These are phyloP conservation scores for Somion occarium DNA, from an alignment of 1,284 basidiomycete species.

Conservation along the genomic window DNA sequence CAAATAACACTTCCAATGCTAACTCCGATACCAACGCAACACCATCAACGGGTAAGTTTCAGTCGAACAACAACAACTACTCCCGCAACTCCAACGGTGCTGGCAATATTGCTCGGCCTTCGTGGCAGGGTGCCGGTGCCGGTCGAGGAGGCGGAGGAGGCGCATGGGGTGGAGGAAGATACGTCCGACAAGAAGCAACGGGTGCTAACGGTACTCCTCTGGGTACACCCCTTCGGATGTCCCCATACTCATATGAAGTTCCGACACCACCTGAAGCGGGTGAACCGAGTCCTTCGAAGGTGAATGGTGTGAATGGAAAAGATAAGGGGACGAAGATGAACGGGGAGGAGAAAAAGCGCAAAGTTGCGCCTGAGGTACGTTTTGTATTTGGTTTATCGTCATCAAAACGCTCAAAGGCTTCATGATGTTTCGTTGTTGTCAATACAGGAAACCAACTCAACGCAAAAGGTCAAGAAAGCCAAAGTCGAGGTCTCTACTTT, in stretches of 20 bases:
- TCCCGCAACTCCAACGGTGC: slow-evolving; percentile 10
- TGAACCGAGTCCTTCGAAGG: slow-evolving; percentile 14
- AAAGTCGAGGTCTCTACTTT: too few species aligned
- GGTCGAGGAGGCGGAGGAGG: not conserved
- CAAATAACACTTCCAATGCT: not conserved
- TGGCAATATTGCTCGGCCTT: not conserved
- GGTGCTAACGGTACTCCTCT: slow-evolving; percentile 68
- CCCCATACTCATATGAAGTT: slow-evolving; percentile 23
- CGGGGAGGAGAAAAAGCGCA: slow-evolving; percentile 18
- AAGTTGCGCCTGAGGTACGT: not conserved
- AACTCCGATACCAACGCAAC: not conserved
- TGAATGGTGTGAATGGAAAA: slow-evolving; percentile 10
- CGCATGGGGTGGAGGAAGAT: slow-evolving; percentile 11
- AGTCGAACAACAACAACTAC: slow-evolving; percentile 13
- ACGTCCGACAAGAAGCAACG: slow-evolving; percentile 34
- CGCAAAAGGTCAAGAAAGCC: not conserved
- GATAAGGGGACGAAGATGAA: slow-evolving; percentile 16
- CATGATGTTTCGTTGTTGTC: too few species aligned
- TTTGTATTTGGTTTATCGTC: not conserved
- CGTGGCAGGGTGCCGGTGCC: not conserved
- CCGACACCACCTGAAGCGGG: slow-evolving; percentile 6
- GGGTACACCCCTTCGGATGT: slow-evolving; percentile 55
- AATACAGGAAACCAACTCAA: not conserved
- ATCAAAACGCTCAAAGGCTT: not conserved
- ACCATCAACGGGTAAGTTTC: slow-evolving; percentile 23